Conservation (phyloP, 2,329 filamentous ascomycete genomes). For the Cladosporium sp. region DNA sequence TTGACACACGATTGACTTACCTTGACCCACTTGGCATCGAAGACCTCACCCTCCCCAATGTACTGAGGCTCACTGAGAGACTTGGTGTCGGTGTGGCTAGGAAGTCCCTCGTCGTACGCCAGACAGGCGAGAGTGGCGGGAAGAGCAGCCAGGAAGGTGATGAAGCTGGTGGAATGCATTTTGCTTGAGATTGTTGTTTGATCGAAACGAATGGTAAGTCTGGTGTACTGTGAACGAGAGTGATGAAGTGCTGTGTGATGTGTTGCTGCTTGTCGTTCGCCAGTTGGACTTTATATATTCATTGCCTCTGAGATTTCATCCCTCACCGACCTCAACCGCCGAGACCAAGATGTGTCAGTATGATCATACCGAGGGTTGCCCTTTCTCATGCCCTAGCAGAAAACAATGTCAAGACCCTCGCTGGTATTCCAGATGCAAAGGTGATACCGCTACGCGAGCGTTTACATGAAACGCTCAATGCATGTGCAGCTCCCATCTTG, state of each 20-base stretch:
- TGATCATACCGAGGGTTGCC: no score
- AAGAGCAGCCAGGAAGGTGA: conserved; percentile 23
- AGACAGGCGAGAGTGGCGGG: conserved; percentile 17
- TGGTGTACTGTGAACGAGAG: no score
- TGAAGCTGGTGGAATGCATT: conserved; percentile 8
- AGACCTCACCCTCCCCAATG: conserved; percentile 41
- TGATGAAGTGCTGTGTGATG: no score
- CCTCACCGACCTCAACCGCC: no score
- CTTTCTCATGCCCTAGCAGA: no score
- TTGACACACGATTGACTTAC: background rate
- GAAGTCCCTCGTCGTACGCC: conserved; percentile 17
- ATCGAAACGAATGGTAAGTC: background rate
- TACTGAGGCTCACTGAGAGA: conserved; percentile 31
- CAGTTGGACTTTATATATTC: no score
- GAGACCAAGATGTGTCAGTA: no score
- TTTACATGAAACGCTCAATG: background rate
- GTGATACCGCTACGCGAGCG: background rate
- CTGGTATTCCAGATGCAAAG: no score
- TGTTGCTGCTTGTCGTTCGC: no score
- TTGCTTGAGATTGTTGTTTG: background rate
- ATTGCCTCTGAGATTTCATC: no score
- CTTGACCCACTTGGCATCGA: conserved; percentile 32
- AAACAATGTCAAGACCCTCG: no score
- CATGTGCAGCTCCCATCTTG: no score
- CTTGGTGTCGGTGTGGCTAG: conserved; percentile 15